Percentiles rank a stretch among this genome's conserved stretches.
Evolutionary conservation across 2,329 filamentous ascomycete genomes (phyloP).

Genomic region (Cylindrodendrum hubeiense): DNA sequence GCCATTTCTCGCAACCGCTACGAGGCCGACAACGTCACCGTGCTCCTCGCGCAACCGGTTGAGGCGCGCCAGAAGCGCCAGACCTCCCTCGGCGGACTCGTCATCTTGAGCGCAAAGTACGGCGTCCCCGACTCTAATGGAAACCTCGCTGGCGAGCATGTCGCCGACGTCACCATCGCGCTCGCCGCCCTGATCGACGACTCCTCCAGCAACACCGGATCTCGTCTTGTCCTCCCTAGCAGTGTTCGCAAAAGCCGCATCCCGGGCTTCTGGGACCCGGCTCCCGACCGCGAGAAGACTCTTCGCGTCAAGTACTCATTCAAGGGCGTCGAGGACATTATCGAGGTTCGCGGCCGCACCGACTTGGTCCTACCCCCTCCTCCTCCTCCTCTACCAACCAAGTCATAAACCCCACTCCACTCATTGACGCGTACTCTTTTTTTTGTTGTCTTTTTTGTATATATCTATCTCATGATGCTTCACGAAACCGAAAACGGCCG

Average conservation of each 20-base stretch:
- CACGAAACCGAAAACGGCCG: conserved; percentile 10
- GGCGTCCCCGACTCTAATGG: conserved; percentile 52
- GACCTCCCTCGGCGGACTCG: conserved; percentile 53
- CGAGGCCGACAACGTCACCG: conserved; percentile 60
- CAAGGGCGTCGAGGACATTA: conserved; percentile 47
- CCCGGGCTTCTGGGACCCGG: conserved; percentile 65
- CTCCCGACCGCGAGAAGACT: conserved; percentile 57
- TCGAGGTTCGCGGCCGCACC: conserved; percentile 38
- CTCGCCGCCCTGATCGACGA: conserved; percentile 59
- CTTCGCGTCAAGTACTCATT: conserved; percentile 60
- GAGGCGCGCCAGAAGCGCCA: conserved; percentile 53
- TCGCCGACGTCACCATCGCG: conserved; percentile 63
- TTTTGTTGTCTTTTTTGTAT: too few relatives aligned
- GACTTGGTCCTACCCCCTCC: conserved; percentile 41
- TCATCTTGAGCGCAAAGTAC: conserved; percentile 63
- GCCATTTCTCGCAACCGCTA: conserved; percentile 51
- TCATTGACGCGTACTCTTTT: background rate
- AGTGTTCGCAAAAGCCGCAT: conserved; percentile 59
- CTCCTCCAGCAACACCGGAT: conserved; percentile 33
- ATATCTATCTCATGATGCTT: conserved; percentile 6
- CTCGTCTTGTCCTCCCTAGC: conserved; percentile 52
- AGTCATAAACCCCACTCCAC: conserved; percentile 21
- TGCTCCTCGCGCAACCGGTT: conserved; percentile 56
- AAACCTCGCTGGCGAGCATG: conserved; percentile 55
- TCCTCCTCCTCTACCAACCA: conserved; percentile 21